Evolutionary conservation across 1,284 basidiomycete genomes (phyloP), one percentile per base, ranked within the genome.

Genomic region (Ganoderma lingzhi): DNA sequence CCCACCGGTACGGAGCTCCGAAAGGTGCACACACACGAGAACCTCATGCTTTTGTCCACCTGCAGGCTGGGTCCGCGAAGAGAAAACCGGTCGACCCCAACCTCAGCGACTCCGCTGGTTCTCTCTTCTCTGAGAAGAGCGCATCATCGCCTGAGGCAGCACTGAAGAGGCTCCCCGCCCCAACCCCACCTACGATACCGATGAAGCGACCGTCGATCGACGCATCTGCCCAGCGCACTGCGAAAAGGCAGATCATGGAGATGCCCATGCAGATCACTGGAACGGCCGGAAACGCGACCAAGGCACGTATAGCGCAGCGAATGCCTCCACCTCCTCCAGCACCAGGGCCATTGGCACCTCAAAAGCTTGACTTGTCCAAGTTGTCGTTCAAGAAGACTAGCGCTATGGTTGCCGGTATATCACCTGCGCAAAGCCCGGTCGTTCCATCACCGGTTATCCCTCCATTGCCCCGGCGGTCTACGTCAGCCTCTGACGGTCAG

Each of bases 311-410:
- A 28, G 76, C 76, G 2, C 73, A 75, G 41, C 63, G 69, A 19
- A 55, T 64, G 30, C 68, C 59, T 12, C 63, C 59, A 30, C 39
- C 63, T 56, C 41, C 48, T n/a, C 23, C 44, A 35, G 30, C 63
- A 17, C 15, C 61, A 12, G 44, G 58, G 32, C 17, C 64, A 8
- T 58, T 61, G 10, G 19, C 58, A 14, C n/a, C 56, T 6, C 68
- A 66, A 65, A 69, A 66, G 56, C 19, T 63, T 4, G 58, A 61
- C 35, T 55, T 76, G 45, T 65, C 72, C 6, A 66, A 62, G 1
- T 39, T 76, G 23, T 70, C 68, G 39, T 76, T 77, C 66, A 77
- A 73, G 71, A 78, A 77, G 66, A 75, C 70, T 37, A 58, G 56
- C 32, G 60, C 66, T 6, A 23, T 65, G 1, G 30, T 62, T 39